A percentile compares a stretch with the other conserved stretches of the same genome.
phyloP scores from a whole-genome alignment of 495 filamentous ascomycete genomes.

The Massariosphaeria phaeospora region DNA sequence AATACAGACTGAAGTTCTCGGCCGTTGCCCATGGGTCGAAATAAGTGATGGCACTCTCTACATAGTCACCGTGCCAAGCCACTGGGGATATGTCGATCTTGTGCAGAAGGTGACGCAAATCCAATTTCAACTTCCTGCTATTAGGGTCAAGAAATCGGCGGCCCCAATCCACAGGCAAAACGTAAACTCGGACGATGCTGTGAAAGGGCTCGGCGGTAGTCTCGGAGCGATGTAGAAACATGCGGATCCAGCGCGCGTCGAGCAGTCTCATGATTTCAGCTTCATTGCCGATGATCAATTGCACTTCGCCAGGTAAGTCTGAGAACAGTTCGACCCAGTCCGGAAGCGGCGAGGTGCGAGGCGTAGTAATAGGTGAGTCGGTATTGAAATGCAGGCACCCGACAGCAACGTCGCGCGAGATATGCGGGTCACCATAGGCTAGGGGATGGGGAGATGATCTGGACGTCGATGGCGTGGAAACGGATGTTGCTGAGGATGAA shows the following conservation, averaged over 20 bases:
- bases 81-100: constrained; percentile 23
- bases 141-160: constrained; percentile 18
- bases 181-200: constrained; percentile 21
- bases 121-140: constrained; percentile 21
- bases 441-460: background rate
- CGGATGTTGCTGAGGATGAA: background rate
- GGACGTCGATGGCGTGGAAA: background rate
- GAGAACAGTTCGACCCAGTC: constrained; percentile 15
- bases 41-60: background rate
- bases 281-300: constrained; percentile 15
- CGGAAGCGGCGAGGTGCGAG: background rate
- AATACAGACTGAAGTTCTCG: constrained; percentile 63
- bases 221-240: constrained; percentile 15
- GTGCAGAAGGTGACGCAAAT: constrained; percentile 18
- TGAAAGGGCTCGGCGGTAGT: background rate
- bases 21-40: constrained; percentile 39
- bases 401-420: constrained; percentile 20
- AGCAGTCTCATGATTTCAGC: constrained; percentile 11
- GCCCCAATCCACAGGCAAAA: constrained; percentile 26
- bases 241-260: constrained; percentile 23
- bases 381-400: constrained; percentile 21
- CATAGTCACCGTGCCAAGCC: constrained; percentile 23
- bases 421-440: background rate
- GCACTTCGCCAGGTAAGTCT: constrained; percentile 10
- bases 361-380: background rate